Conservation (phyloP, 2,329 filamentous ascomycete species). For the Cladosporium sp. region DNA sequence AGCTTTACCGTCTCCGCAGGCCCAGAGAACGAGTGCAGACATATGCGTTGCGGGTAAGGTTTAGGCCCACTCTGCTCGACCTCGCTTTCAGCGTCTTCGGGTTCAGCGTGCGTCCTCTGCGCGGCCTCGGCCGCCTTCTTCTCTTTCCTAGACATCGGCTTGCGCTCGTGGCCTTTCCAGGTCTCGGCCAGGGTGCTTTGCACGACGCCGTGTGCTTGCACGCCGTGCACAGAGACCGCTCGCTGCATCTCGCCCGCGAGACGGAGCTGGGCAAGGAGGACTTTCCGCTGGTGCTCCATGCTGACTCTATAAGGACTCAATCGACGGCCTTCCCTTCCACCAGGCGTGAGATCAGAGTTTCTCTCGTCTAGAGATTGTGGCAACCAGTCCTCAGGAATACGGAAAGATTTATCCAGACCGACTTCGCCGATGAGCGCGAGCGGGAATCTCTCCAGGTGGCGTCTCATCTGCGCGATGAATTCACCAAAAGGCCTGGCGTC, state of each 20-base stretch:
- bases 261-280: conserved; percentile 68
- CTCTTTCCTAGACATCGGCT: conserved; percentile 62
- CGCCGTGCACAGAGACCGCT: conserved; percentile 70
- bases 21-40: conserved; percentile 90
- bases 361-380: conserved; percentile 42
- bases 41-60: conserved; percentile 83
- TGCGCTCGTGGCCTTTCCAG: conserved; percentile 70
- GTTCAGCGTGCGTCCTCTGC: conserved; percentile 20
- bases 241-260: conserved; percentile 68
- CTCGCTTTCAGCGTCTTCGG: conserved; percentile 21
- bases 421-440: conserved; percentile 73
- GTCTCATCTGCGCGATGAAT: conserved; percentile 58
- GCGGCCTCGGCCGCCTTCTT: conserved; percentile 32
- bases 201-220: conserved; percentile 72
- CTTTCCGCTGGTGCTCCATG: conserved; percentile 66
- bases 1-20: conserved; percentile 72
- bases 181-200: conserved; percentile 64
- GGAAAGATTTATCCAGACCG: conserved; percentile 74
- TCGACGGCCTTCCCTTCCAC: conserved; percentile 67
- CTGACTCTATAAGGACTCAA: conserved; percentile 68
- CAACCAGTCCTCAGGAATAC: conserved; percentile 64
- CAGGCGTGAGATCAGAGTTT: conserved; percentile 60
- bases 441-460: conserved; percentile 58
- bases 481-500: conserved; percentile 60
- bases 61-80: conserved; percentile 35